Evolutionary conservation across 768 basidiomycete species (phyloP), one percentile per base, ranked within the genome.

Genomic region (Inosperma sp.): DNA sequence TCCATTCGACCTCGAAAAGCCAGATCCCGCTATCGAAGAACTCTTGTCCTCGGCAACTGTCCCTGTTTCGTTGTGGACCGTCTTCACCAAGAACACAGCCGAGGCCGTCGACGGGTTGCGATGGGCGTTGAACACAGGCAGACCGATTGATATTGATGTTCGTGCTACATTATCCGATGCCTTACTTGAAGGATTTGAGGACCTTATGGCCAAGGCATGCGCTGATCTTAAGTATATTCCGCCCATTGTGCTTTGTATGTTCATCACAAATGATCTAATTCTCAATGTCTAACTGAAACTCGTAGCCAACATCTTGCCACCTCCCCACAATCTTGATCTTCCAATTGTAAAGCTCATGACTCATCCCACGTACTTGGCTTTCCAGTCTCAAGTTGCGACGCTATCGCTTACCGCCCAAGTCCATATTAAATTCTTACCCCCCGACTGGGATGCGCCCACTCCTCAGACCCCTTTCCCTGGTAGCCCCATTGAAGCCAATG

Each of bases 331-430:
- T 56, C 73, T 88, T 30, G 69, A 78, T 45, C 63, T 85, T 36
- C 85, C 88, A 1, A 84, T 88, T 52, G 85, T 89, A 33, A 83
- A 85, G 65, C 71, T 91, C 63, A 83, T 91, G 75, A 86, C 81
- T 41, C 85, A 90, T 59, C 82, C 86, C 2, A 75, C 76, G 1
- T 92, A 91, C 62, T 73, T 75, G 23, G 76, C 79, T 40, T 93
- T 85, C 65, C 86, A 90, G 60, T 72, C 82, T 3, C 84, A 83
- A 53, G 74, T 78, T 8, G 86, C 87, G 1, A 74, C 84, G 0
- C 69, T 93, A 23, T 91, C 89, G 17, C 77, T 93, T 47, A 79
- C 84, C 55, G 81, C 86, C n/a, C 77, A 79, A 59, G 70, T 84
- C 5, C 77, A 77, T 65, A 69, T 91, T 62, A 89, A 88, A 60